Evolutionary conservation across 2,329 filamentous ascomycete genomes (phyloP).

Genomic region (Tolypocladium guangdongense): DNA sequence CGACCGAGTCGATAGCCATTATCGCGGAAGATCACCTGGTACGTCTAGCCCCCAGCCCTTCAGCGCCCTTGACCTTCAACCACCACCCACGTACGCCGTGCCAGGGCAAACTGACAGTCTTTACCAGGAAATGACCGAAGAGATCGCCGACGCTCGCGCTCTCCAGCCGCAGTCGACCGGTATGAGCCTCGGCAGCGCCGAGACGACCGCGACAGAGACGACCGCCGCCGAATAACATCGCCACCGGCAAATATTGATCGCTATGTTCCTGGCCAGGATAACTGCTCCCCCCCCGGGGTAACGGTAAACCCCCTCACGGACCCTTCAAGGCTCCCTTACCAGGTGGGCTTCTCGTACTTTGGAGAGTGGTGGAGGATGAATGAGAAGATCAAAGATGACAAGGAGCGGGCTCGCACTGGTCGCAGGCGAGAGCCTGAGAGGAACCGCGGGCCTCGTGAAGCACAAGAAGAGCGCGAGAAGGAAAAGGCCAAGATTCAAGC

Average conservation of each 20-base stretch:
- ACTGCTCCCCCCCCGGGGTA: conserved; percentile 29
- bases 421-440: conserved; percentile 55
- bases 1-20: conserved; percentile 30
- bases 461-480: conserved; percentile 63
- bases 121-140: conserved; percentile 45
- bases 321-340: conserved; percentile 61
- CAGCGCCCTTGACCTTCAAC: not conserved
- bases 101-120: not conserved
- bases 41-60: conserved; percentile 22
- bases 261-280: conserved; percentile 68
- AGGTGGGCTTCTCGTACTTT: conserved; percentile 78
- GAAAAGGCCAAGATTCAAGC: conserved; percentile 69
- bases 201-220: conserved; percentile 56
- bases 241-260: conserved; percentile 68
- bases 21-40: conserved; percentile 62
- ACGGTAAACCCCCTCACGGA: conserved; percentile 58
- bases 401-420: conserved; percentile 59
- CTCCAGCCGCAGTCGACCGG: conserved; percentile 59
- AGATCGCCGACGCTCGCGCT: conserved; percentile 56
- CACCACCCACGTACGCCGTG: not conserved
- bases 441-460: conserved; percentile 52
- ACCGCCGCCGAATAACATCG: conserved; percentile 49
- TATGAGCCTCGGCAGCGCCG: conserved; percentile 63
- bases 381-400: conserved; percentile 73
- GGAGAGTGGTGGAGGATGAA: conserved; percentile 80